phyloP scores from a whole-genome alignment of 768 basidiomycete species.

The Mrakia hoshinonis region DNA sequence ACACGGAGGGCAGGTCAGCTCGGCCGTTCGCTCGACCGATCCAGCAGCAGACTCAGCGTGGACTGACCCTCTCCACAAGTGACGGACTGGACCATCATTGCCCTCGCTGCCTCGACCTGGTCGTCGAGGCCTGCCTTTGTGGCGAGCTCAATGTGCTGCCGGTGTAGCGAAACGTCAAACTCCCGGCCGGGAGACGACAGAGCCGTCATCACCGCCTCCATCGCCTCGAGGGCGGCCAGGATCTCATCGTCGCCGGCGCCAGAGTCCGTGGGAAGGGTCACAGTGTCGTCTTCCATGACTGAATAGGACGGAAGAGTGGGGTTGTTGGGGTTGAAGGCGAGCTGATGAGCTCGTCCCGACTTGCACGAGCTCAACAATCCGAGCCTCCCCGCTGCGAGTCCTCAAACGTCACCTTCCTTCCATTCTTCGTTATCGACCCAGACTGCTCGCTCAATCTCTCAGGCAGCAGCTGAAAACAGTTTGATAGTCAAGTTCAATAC shows the following conservation, averaged over 20 bases:
- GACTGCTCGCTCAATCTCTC: too few species aligned
- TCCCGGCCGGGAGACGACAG: constrained; percentile 3
- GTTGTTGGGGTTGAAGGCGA: too few species aligned
- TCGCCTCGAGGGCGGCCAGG: constrained; percentile 24
- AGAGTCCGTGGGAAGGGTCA: neutral
- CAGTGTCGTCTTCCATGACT: neutral
- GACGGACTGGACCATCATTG: constrained; percentile 50
- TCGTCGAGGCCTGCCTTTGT: constrained; percentile 52
- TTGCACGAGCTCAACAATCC: too few species aligned
- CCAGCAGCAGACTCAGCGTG: too few species aligned
- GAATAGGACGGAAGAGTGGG: too few species aligned
- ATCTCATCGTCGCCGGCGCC: neutral
- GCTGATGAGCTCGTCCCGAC: too few species aligned
- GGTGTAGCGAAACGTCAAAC: constrained; percentile 52
- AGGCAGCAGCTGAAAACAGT: too few species aligned
- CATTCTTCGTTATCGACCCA: too few species aligned
- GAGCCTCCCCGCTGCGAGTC: too few species aligned
- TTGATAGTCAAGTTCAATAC: too few species aligned
- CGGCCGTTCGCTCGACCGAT: neutral
- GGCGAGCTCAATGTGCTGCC: constrained; percentile 58
- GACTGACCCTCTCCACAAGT: constrained; percentile 26
- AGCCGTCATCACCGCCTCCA: constrained; percentile 3
- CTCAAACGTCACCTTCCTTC: too few species aligned
- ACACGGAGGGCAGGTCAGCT: neutral
- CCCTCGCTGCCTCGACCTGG: constrained; percentile 55